Percentiles rank a stretch among this genome's conserved stretches.
Conservation (phyloP, 2,329 filamentous ascomycete genomes). For the Biscogniauxia marginata region DNA sequence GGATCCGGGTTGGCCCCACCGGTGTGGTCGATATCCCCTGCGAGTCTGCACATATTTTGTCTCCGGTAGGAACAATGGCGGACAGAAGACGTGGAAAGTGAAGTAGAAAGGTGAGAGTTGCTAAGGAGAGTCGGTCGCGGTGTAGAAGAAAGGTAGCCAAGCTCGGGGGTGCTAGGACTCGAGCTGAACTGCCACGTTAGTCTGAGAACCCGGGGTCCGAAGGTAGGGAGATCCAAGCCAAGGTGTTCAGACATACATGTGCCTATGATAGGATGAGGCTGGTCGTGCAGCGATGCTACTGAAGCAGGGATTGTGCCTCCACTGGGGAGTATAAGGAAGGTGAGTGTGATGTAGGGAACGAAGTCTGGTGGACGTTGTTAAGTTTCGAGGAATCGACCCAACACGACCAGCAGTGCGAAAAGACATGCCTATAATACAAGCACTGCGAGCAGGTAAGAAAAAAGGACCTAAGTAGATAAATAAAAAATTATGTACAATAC, state of each 20-base stretch:
- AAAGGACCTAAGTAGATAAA: background rate
- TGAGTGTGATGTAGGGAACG: conserved; percentile 18
- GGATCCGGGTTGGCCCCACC: conserved; percentile 58
- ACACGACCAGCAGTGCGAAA: conserved; percentile 23
- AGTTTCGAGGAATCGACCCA: conserved; percentile 25
- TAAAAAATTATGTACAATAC: background rate
- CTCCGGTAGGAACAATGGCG: conserved; percentile 71
- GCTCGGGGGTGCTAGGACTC: conserved; percentile 7
- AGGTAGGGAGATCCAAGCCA: conserved; percentile 7
- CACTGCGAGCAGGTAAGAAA: background rate
- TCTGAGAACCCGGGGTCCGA: background rate
- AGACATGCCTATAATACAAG: conserved; percentile 21
- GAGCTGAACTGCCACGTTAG: conserved; percentile 17
- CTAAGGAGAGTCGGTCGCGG: conserved; percentile 17
- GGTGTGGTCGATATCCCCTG: conserved; percentile 53
- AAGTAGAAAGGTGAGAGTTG: conserved; percentile 10
- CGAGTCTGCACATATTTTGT: conserved; percentile 67
- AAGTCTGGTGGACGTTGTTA: conserved; percentile 18
- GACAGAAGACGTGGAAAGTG: conserved; percentile 18
- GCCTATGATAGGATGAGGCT: background rate
- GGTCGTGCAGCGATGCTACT: conserved; percentile 17
- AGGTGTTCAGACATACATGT: background rate
- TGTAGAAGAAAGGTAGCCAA: conserved; percentile 14
- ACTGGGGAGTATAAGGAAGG: conserved; percentile 10
- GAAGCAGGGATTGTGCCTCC: conserved; percentile 20